A percentile compares a stretch with the other conserved stretches of the same genome.
Evolutionary conservation across 2,329 filamentous ascomycete genomes (phyloP).

Genomic region (Teratosphaeria gauchensis): DNA sequence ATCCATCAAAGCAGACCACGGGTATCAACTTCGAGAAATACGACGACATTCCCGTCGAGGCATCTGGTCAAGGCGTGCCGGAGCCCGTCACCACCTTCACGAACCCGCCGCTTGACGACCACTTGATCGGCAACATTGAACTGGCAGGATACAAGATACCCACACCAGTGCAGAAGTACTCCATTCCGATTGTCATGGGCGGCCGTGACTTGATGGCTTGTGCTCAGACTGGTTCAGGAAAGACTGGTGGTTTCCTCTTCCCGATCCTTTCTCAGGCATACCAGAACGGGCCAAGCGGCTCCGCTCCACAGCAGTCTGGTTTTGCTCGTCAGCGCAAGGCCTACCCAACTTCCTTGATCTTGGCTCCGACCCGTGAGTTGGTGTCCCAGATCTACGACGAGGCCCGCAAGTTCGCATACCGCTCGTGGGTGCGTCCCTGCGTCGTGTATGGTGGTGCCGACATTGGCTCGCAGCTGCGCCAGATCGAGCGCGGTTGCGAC

Average conservation of each 20-base stretch:
- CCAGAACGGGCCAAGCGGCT: constrained; percentile 69
- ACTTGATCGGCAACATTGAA: constrained; percentile 85
- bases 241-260: constrained; percentile 99
- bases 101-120: constrained; percentile 90
- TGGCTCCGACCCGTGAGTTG: constrained; percentile 94
- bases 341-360: constrained; percentile 88
- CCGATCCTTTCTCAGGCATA: constrained; percentile 97
- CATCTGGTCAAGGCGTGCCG: constrained; percentile 85
- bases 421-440: constrained; percentile 96
- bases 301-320: constrained; percentile 57
- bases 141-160: constrained; percentile 90
- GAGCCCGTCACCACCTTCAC: constrained; percentile 85
- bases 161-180: constrained; percentile 98
- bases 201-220: constrained; percentile 99
- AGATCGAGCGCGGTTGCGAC: constrained; percentile 96
- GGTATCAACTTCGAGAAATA: constrained; percentile 99
- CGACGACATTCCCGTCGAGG: constrained; percentile 97
- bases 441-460: constrained; percentile 99
- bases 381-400: constrained; percentile 98
- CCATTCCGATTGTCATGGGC: constrained; percentile 95
- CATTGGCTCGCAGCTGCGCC: constrained; percentile 93
- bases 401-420: constrained; percentile 94
- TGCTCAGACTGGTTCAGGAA: constrained; percentile 98
- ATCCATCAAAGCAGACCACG: constrained; percentile 89
- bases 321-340: constrained; percentile 95